Evolutionary conservation across 306 rosid species (phyloP), one percentile per base, ranked within the genome.

Genomic region (Gillenia trifoliata): DNA sequence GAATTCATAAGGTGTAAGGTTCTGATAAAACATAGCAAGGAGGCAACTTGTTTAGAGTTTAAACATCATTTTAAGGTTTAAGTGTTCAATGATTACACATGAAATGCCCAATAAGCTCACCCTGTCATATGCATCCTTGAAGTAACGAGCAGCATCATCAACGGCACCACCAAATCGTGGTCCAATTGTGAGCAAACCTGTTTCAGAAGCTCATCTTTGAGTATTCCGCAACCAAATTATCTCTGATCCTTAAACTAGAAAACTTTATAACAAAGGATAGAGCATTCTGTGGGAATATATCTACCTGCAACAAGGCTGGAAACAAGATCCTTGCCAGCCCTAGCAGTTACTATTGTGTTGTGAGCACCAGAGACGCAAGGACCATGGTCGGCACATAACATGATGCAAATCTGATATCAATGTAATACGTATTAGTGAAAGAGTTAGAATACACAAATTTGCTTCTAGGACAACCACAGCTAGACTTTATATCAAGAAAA

Each of bases 101-200:
- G 1, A 68, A 76, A 78, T 66, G 55, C 50, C 80, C 73, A 73
- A 45, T 61, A 68, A 50, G 77, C 83, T 82, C 84, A 89, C 97
- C 89, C 78, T 90, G 83, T 95, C 98, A 81, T 72, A 90, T 66
- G 99, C 99, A 79, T 95, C 98, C 92, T 92, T 95, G 85, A 92
- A 95, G 81, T 92, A 95, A 55, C 99, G 97, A 82, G 99, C 99
- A 80, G 99, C 99, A 74, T 95, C 99, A 77, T 95, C 98, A 77
- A 95, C 83, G 80, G 99, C 99, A 84, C 99, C 99, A 64, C 99
- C 99, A 80, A 95, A 95, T 73, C 97, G 99, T 31, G 99, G 99
- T 80, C 99, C 99, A 72, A 92, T 95, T 52, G 99, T 95, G 77
- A 95, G 98, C 88, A 95, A 89, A 86, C 98, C 99, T 95, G 85